Conservation (phyloP, 768 basidiomycete genomes). For the Brasilioporus rufonigricans region DNA sequence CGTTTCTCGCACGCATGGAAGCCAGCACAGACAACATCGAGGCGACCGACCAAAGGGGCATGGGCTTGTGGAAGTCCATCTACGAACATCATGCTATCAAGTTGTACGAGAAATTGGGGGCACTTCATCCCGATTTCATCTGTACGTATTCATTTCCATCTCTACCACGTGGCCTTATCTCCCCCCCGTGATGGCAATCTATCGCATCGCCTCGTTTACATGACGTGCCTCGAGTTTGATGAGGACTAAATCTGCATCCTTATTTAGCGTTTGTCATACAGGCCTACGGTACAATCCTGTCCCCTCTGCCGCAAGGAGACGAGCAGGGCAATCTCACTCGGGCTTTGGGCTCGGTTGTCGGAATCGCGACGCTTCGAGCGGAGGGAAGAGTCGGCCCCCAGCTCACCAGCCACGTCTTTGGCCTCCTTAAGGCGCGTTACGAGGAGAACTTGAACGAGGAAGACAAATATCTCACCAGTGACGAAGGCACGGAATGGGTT, state of each 20-base stretch:
- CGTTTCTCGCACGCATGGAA: slow-evolving; percentile 43
- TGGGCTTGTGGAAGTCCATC: slow-evolving; percentile 78
- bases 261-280: slow-evolving; percentile 81
- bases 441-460: slow-evolving; percentile 59
- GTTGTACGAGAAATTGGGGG: slow-evolving; percentile 80
- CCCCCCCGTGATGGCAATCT: slow-evolving; percentile 25
- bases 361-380: slow-evolving; percentile 80
- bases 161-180: slow-evolving; percentile 37
- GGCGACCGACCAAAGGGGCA: slow-evolving; percentile 65
- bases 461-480: slow-evolving; percentile 78
- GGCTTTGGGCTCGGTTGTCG: slow-evolving; percentile 79
- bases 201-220: slow-evolving; percentile 29
- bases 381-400: slow-evolving; percentile 86
- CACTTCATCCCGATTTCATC: slow-evolving; percentile 93
- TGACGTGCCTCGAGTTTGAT: slow-evolving; percentile 34
- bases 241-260: slow-evolving; percentile 23
- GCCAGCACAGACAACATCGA: slow-evolving; percentile 64
- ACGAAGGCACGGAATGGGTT: slow-evolving; percentile 89
- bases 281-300: slow-evolving; percentile 74
- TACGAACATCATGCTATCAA: slow-evolving; percentile 89
- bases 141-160: slow-evolving; percentile 51
- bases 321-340: slow-evolving; percentile 85
- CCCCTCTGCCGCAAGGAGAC: slow-evolving; percentile 69
- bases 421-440: slow-evolving; percentile 79
- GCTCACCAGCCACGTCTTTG: slow-evolving; percentile 85